These are phyloP conservation scores for Parathielavia hyrcaniae DNA, from an alignment of 495 filamentous ascomycete genomes.

Conservation along the genomic window DNA sequence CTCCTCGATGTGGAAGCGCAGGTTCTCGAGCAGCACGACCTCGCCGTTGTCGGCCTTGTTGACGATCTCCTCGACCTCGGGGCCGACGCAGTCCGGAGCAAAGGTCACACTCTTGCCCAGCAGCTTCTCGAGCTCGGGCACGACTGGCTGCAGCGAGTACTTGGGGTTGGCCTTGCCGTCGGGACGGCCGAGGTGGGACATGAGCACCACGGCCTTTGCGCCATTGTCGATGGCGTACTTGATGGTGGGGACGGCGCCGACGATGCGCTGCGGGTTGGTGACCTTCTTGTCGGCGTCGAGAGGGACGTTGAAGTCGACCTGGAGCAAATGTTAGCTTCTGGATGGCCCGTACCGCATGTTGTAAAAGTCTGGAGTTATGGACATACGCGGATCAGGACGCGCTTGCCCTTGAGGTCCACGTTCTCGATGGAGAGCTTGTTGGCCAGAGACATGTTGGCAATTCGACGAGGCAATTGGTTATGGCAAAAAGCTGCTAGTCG, in stretches of 20 bases:
- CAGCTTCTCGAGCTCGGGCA: slow-evolving; percentile 84
- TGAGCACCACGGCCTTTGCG: slow-evolving; percentile 91
- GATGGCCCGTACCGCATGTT: not conserved
- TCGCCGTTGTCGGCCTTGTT: slow-evolving; percentile 76
- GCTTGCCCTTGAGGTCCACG: slow-evolving; percentile 94
- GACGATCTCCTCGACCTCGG: slow-evolving; percentile 81
- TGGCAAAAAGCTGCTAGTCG: not conserved
- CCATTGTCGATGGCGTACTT: slow-evolving; percentile 93
- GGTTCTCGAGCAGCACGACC: slow-evolving; percentile 90
- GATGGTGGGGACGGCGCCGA: slow-evolving; percentile 94
- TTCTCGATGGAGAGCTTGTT: slow-evolving; percentile 97
- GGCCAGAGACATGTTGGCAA: slow-evolving; percentile 81
- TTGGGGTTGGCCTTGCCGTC: slow-evolving; percentile 84
- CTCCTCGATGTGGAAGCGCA: slow-evolving; percentile 96
- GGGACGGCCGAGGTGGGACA: slow-evolving; percentile 97
- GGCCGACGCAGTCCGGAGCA: slow-evolving; percentile 83
- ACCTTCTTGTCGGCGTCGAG: slow-evolving; percentile 86
- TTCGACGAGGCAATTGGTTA: slow-evolving; percentile 17
- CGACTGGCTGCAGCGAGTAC: slow-evolving; percentile 90
- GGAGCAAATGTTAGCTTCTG: slow-evolving; percentile 18
- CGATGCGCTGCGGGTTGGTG: slow-evolving; percentile 97
- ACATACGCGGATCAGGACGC: slow-evolving; percentile 91
- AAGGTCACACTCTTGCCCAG: slow-evolving; percentile 79
- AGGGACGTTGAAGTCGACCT: slow-evolving; percentile 99
- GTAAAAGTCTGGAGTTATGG: not conserved